A percentile compares a stretch with the other conserved stretches of the same genome.
Conservation (phyloP, 176 grass and related monocot genomes). For the Saccharum officinarum region DNA sequence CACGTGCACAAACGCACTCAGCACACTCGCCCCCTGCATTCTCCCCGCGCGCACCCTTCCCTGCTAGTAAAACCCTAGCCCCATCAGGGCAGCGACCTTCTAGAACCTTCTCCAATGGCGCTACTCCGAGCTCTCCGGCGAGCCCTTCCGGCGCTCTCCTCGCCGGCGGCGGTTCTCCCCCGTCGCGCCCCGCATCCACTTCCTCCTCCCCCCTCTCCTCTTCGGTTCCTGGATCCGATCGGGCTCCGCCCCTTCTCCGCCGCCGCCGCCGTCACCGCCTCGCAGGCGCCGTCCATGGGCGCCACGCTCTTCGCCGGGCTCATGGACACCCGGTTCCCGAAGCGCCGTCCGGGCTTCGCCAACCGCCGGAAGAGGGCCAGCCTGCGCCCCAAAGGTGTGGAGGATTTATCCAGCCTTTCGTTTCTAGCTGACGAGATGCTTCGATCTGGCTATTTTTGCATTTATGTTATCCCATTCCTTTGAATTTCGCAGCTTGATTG, state of each 20-base stretch:
- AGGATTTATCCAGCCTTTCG: not conserved
- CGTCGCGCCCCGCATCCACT: not conserved
- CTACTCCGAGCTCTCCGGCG: constrained; percentile 59
- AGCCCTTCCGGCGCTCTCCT: constrained; percentile 34
- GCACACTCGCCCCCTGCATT: not conserved
- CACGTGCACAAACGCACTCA: not conserved
- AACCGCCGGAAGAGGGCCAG: constrained; percentile 76
- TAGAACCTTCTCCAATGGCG: constrained; percentile 55
- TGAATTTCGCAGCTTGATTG: not conserved
- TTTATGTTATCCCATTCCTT: not conserved
- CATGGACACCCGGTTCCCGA: constrained; percentile 63
- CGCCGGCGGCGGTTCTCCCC: constrained; percentile 3
- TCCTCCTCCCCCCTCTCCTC: not conserved
- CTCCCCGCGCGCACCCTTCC: not conserved
- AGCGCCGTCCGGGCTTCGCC: constrained; percentile 67
- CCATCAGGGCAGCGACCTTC: constrained; percentile 6
- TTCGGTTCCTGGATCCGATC: constrained; percentile 41
- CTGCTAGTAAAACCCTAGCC: constrained; percentile 35
- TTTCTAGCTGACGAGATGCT: not conserved
- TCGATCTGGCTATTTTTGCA: not conserved
- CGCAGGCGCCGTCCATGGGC: constrained; percentile 38
- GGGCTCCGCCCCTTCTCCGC: constrained; percentile 38
- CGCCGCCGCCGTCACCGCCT: constrained; percentile 31
- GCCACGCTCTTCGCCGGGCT: constrained; percentile 50
- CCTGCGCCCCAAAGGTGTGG: constrained; percentile 69